phyloP scores from a whole-genome alignment of 768 basidiomycete species.

The Termitomyces heimii region DNA sequence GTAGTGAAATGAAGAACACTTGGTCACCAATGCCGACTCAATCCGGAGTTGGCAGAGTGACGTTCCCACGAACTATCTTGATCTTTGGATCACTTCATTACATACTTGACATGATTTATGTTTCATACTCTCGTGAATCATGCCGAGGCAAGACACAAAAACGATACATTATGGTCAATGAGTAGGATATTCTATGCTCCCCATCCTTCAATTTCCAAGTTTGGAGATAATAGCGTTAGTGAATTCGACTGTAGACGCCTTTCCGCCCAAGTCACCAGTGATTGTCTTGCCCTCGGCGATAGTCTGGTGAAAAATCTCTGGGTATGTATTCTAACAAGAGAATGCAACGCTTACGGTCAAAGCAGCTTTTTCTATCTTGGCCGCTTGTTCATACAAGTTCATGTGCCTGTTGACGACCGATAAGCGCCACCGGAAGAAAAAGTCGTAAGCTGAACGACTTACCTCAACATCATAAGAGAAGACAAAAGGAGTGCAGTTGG shows the following conservation, averaged over 20 bases:
- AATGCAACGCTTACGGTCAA: slow-evolving; percentile 56
- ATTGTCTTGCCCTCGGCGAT: slow-evolving; percentile 95
- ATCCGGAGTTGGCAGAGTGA: slow-evolving; percentile 20
- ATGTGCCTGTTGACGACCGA: slow-evolving; percentile 63
- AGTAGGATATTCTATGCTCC: slow-evolving; percentile 5
- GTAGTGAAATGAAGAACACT: slow-evolving; percentile 44
- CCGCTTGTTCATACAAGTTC: slow-evolving; percentile 78
- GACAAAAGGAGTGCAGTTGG: slow-evolving; percentile 97
- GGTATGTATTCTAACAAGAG: background rate
- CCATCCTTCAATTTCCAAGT: slow-evolving; percentile 29
- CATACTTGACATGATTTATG: background rate
- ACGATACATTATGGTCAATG: slow-evolving; percentile 5
- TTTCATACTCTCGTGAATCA: slow-evolving; percentile 2
- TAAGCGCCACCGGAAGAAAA: background rate
- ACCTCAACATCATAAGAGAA: slow-evolving; percentile 98
- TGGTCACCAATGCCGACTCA: slow-evolving; percentile 24
- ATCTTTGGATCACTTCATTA: background rate
- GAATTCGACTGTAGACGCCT: slow-evolving; percentile 84
- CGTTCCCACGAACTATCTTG: slow-evolving; percentile 30
- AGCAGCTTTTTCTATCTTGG: slow-evolving; percentile 88
- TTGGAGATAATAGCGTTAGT: slow-evolving; percentile 82
- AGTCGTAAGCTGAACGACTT: slow-evolving; percentile 19
- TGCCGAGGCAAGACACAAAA: slow-evolving; percentile 1
- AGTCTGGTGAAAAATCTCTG: slow-evolving; percentile 47
- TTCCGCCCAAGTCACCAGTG: slow-evolving; percentile 95